Evolutionary conservation across 176 grass and related monocot genomes (phyloP).

Genomic region (Oryza officinalis): DNA sequence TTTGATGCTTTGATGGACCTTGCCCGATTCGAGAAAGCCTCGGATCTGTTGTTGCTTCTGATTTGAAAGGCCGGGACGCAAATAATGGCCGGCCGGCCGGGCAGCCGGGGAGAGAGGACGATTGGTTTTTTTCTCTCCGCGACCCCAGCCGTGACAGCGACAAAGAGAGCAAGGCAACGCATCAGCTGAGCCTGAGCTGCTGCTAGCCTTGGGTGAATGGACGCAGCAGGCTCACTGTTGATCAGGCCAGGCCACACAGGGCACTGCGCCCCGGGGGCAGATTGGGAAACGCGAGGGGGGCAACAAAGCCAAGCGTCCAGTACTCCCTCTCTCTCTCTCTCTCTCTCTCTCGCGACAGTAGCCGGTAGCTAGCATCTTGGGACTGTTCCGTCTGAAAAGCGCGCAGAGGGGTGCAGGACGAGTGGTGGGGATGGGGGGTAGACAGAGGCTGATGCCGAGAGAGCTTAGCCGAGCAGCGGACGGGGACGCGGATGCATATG

Average conservation of each 20-base stretch:
- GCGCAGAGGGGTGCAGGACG: constrained; percentile 35
- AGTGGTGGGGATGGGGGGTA: constrained; percentile 32
- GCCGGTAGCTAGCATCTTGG: constrained; percentile 28
- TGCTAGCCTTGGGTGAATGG: not conserved
- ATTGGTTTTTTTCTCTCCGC: not conserved
- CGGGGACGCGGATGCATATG: not conserved
- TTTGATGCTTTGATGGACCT: constrained; percentile 88
- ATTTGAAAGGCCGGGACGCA: constrained; percentile 46
- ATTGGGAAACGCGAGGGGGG: constrained; percentile 31
- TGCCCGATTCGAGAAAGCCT: constrained; percentile 67
- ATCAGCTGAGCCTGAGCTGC: not conserved
- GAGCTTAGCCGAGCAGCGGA: not conserved
- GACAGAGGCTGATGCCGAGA: not conserved
- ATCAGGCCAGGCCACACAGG: not conserved
- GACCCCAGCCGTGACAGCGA: not conserved
- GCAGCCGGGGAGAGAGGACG: not conserved
- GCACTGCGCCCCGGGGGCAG: constrained; percentile 19
- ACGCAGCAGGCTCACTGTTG: not conserved
- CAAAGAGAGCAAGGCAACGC: not conserved
- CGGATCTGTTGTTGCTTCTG: constrained; percentile 80
- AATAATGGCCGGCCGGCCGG: constrained; percentile 2
- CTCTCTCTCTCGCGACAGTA: constrained; percentile 8
- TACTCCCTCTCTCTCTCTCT: not conserved
- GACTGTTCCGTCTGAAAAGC: constrained; percentile 63
- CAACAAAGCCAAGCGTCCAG: constrained; percentile 17